Evolutionary conservation across 2,329 filamentous ascomycete genomes (phyloP).

Genomic region (Curvularia sp.): DNA sequence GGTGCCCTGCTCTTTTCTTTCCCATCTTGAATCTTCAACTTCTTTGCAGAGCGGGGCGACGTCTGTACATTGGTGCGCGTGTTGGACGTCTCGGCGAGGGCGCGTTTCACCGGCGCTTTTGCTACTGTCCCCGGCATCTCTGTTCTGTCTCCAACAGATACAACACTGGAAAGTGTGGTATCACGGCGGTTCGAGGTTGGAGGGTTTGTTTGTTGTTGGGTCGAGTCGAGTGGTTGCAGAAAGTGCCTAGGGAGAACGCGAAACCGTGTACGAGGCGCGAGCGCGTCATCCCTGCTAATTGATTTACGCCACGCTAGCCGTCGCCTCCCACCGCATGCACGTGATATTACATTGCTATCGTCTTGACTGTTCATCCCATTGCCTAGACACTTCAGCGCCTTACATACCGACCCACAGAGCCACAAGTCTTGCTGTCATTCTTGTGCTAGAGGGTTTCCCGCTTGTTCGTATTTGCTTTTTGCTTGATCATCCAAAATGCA

Average conservation of each 20-base stretch:
- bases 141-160: not conserved
- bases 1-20: constrained; percentile 67
- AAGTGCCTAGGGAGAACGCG: constrained; percentile 33
- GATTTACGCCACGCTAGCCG: constrained; percentile 22
- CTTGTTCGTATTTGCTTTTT: not conserved
- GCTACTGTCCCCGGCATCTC: constrained; percentile 46
- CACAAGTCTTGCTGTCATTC: not conserved
- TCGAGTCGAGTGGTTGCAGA: constrained; percentile 20
- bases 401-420: not conserved
- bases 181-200: constrained; percentile 6
- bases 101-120: constrained; percentile 55
- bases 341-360: not conserved
- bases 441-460: not conserved
- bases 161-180: constrained; percentile 5
- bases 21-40: constrained; percentile 76
- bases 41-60: constrained; percentile 70
- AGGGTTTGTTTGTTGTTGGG: constrained; percentile 26
- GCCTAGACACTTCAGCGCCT: not conserved
- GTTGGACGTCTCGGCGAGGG: constrained; percentile 56
- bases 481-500: not conserved
- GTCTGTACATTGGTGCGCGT: constrained; percentile 55
- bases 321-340: constrained; percentile 7
- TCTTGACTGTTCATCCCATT: not conserved
- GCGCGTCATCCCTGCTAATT: constrained; percentile 42
- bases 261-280: constrained; percentile 38